phyloP scores from a whole-genome alignment of 768 basidiomycete genomes.

The Candolleomyces eurysporus region DNA sequence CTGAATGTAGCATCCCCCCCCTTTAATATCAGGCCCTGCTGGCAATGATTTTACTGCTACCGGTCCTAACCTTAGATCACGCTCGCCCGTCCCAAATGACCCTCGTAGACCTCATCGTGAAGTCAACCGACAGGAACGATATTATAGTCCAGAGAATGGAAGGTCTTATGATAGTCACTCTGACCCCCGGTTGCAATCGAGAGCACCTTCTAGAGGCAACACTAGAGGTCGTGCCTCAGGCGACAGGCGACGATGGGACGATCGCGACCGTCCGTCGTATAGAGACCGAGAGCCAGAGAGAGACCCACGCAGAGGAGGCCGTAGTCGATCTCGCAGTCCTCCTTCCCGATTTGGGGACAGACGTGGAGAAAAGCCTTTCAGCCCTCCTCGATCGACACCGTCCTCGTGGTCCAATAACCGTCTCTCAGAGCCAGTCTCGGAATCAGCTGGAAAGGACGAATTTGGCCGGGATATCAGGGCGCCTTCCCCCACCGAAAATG shows the following conservation, averaged over 20 bases:
- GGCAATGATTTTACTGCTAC: conserved; percentile 29
- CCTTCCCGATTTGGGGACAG: conserved; percentile 51
- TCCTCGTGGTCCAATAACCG: conserved; percentile 8
- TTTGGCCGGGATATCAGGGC: conserved; percentile 81
- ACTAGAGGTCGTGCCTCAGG: conserved; percentile 61
- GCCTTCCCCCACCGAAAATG: conserved; percentile 36
- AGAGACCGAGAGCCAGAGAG: conserved; percentile 40
- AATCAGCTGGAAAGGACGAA: conserved; percentile 66
- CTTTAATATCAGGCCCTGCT: conserved; percentile 25
- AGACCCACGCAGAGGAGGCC: conserved; percentile 44
- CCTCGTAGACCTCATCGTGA: conserved; percentile 35
- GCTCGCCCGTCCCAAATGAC: conserved; percentile 23
- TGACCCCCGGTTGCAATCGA: conserved; percentile 46
- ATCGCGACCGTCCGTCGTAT: conserved; percentile 41
- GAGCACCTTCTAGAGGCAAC: conserved; percentile 40
- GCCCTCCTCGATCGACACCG: conserved; percentile 33
- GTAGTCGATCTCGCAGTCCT: conserved; percentile 77
- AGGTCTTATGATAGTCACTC: conserved; percentile 46
- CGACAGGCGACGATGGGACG: conserved; percentile 39
- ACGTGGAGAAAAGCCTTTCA: conserved; percentile 54
- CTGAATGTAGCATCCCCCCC: conserved; percentile 29
- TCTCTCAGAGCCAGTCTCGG: conserved; percentile 13
- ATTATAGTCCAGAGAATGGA: conserved; percentile 49
- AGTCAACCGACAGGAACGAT: conserved; percentile 47
- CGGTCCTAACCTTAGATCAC: conserved; percentile 32